Evolutionary conservation across 164 flowering plant genomes (phyloP).

Genomic region (Echeveria elegans): DNA sequence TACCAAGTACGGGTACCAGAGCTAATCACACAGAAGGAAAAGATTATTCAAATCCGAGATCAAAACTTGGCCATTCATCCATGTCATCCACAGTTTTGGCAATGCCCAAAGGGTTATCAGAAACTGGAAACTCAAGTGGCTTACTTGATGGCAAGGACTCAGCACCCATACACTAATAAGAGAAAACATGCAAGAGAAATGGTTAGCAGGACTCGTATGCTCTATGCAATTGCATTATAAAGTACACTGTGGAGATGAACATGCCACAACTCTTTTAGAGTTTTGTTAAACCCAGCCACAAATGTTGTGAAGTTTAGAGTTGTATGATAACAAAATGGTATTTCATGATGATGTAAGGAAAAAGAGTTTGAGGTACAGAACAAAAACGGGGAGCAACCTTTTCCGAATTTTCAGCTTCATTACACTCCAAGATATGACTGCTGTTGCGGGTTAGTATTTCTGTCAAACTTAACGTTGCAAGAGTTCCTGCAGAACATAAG

Average conservation of each 20-base stretch:
- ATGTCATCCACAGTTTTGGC: no score
- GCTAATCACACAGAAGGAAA: background rate
- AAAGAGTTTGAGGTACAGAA: background rate
- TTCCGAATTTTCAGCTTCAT: background rate
- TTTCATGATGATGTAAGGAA: background rate
- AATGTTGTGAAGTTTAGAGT: background rate
- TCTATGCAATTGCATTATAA: background rate
- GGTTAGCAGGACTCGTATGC: background rate
- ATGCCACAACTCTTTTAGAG: background rate
- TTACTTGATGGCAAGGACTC: constrained; percentile 11
- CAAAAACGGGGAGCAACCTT: background rate
- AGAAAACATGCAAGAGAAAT: constrained; percentile 1
- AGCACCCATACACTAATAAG: background rate
- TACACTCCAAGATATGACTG: background rate
- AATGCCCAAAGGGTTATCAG: no score
- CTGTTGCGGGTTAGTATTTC: background rate
- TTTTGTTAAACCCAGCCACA: background rate
- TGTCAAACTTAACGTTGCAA: background rate
- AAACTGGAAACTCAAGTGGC: constrained; percentile 10
- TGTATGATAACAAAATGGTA: background rate
- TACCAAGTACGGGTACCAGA: background rate
- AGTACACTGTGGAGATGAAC: background rate
- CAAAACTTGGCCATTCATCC: constrained; percentile 49
- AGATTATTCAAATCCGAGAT: constrained; percentile 40
- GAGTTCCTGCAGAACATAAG: background rate